Percentiles rank a stretch among this genome's conserved stretches.
phyloP scores from a whole-genome alignment of 208 protist genomes.

The Leptomonas pyrrhocoris region DNA sequence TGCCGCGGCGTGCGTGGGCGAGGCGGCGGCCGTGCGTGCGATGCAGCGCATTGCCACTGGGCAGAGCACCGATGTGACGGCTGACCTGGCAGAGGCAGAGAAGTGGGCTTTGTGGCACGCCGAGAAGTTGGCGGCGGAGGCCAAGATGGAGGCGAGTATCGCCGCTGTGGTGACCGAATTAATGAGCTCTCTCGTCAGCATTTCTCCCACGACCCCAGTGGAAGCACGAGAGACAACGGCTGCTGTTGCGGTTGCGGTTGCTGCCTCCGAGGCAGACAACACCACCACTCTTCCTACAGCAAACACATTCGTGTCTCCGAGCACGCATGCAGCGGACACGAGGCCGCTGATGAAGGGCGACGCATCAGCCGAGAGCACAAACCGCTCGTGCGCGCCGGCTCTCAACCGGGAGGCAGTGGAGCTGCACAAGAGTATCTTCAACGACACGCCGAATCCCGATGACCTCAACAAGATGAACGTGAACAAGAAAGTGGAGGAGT shows the following conservation, averaged over 20 bases:
- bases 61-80: not conserved
- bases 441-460: not conserved
- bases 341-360: not conserved
- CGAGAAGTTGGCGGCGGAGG: not conserved
- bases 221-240: not conserved
- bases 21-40: constrained; percentile 9
- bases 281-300: not conserved
- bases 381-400: not conserved
- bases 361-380: too few species aligned
- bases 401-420: not conserved
- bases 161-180: not conserved
- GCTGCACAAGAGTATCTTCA: constrained; percentile 8
- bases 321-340: not conserved
- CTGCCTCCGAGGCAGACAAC: not conserved
- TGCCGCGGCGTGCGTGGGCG: not conserved
- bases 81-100: constrained; percentile 10
- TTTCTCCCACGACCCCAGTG: not conserved
- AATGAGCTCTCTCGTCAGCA: not conserved
- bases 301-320: not conserved
- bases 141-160: constrained; percentile 4
- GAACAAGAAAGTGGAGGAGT: not conserved
- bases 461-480: constrained; percentile 3
- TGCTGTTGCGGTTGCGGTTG: not conserved
- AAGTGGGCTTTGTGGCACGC: not conserved
- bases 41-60: constrained; percentile 21